These are phyloP conservation scores for Mrakia gelida DNA, from an alignment of 768 basidiomycete species.

Conservation along the genomic window DNA sequence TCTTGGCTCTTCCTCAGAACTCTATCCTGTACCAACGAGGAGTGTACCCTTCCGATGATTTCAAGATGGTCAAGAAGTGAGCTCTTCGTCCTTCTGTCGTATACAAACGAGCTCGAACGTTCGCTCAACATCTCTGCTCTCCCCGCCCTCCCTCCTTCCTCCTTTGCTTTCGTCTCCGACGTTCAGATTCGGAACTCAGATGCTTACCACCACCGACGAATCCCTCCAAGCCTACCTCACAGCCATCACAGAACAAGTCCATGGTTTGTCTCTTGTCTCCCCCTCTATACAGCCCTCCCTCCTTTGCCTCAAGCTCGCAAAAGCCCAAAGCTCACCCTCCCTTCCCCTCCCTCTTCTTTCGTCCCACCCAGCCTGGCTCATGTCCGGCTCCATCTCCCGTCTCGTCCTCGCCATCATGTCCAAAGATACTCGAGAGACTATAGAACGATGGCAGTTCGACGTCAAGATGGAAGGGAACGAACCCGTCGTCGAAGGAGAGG, in stretches of 20 bases:
- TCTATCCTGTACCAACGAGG: constrained; percentile 95
- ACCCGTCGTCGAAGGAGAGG: constrained; percentile 33
- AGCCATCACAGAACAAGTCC: constrained; percentile 86
- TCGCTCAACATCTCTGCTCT: background rate
- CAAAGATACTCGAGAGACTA: constrained; percentile 81
- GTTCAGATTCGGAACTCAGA: constrained; percentile 73
- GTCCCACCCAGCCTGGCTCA: constrained; percentile 71
- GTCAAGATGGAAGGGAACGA: constrained; percentile 73
- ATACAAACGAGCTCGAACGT: background rate
- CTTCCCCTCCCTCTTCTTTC: background rate
- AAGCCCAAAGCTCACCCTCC: background rate
- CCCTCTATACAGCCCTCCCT: background rate
- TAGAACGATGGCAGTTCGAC: constrained; percentile 98
- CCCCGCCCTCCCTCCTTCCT: background rate
- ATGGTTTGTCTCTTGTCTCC: constrained; percentile 57
- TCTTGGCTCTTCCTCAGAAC: constrained; percentile 3
- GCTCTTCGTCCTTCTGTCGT: background rate
- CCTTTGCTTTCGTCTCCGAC: background rate
- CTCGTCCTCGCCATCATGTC: constrained; percentile 93
- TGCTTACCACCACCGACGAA: constrained; percentile 89
- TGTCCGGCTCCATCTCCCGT: constrained; percentile 86
- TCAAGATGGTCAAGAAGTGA: constrained; percentile 94
- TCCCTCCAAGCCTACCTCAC: constrained; percentile 91
- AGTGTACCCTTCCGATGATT: constrained; percentile 96
- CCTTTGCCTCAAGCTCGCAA: too few species aligned